Percentiles rank a stretch among this genome's conserved stretches.
These are phyloP conservation scores for Biscogniauxia sp. DNA, from an alignment of 2,329 filamentous ascomycete genomes.

Conservation along the genomic window DNA sequence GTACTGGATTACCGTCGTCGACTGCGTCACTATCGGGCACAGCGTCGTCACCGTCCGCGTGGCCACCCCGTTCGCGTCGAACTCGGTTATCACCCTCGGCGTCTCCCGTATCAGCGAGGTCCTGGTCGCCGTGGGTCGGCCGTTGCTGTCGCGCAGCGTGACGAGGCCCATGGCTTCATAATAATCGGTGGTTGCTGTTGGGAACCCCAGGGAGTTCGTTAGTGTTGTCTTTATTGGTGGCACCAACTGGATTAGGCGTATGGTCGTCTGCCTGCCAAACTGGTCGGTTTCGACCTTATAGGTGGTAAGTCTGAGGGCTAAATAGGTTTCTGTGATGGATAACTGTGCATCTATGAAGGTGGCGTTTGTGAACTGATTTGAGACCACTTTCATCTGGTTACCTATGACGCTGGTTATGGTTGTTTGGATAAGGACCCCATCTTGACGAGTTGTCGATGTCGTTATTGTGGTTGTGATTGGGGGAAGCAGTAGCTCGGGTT, in stretches of 20 bases:
- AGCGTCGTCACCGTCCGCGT: slow-evolving; percentile 19
- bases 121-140: slow-evolving; percentile 20
- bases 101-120: slow-evolving; percentile 16
- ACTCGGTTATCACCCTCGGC: slow-evolving; percentile 10
- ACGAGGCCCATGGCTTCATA: slow-evolving; percentile 11
- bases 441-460: slow-evolving; percentile 12
- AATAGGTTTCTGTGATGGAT: slow-evolving; percentile 11
- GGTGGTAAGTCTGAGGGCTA: slow-evolving; percentile 3
- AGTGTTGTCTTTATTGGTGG: slow-evolving; percentile 16
- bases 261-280: slow-evolving; percentile 15
- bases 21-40: slow-evolving; percentile 16
- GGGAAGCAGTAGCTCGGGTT: not conserved
- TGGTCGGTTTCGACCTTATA: slow-evolving; percentile 10
- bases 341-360: no score
- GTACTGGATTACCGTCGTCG: slow-evolving; percentile 7
- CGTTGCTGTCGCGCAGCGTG: slow-evolving; percentile 15
- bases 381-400: slow-evolving; percentile 11
- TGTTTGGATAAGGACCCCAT: slow-evolving; percentile 12
- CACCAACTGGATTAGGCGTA: slow-evolving; percentile 9
- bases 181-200: slow-evolving; percentile 21
- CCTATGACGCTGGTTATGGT: slow-evolving; percentile 12
- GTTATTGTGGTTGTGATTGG: slow-evolving; percentile 20
- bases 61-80: slow-evolving; percentile 14
- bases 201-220: slow-evolving; percentile 19
- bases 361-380: not conserved